Evolutionary conservation across 1,284 basidiomycete species (phyloP), one percentile per base, ranked within the genome.

Genomic region (Farysia itapuensis): DNA sequence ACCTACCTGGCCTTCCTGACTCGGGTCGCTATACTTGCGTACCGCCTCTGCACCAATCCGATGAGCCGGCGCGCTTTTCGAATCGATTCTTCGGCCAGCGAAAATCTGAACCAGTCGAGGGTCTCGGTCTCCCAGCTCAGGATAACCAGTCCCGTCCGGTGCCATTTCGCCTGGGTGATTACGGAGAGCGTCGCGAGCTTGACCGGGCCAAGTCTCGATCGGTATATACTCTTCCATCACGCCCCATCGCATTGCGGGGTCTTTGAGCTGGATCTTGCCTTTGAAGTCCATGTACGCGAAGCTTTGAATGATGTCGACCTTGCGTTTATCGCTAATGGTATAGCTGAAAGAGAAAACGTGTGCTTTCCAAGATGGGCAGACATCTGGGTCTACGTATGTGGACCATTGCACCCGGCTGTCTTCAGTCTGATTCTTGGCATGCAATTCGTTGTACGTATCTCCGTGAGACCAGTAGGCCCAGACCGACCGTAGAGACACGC

Each of bases 141-240:
- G 61, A 7, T 42, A 38, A 8, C 52, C 52, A 2, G 16, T 34
- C 20, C 29, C 30, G 11, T 25, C 26, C 29, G 25, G 14, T 31
- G 38, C 26, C 19, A 42, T 45, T n/a, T 37, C 39, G 12, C 47
- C 53, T 14, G 60, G 59, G 23, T 43, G 49, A 31, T 61, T 54
- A 40, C 53, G 45, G 42, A 43, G 42, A 20, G 49, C 42, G 14
- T 60, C 50, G 14, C 57, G 46, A 14, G 53, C 37, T 20, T 60
- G 57, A 14, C 34, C 32, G 5, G 53, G 53, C 51, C 65, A 60
- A 6, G 48, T 32, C 42, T 54, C 50, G 25, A 52, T 61, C 1
- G 39, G 45, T 15, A 56, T 42, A 89, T 91, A 96, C 80, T 98
- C 95, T 80, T 98, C 94, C 56, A 89, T 89, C 28, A 88, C 85